A percentile compares a stretch with the other conserved stretches of the same genome.
These are phyloP conservation scores for Canariomyces notabilis DNA, from an alignment of 2,329 filamentous ascomycete species.

Conservation along the genomic window DNA sequence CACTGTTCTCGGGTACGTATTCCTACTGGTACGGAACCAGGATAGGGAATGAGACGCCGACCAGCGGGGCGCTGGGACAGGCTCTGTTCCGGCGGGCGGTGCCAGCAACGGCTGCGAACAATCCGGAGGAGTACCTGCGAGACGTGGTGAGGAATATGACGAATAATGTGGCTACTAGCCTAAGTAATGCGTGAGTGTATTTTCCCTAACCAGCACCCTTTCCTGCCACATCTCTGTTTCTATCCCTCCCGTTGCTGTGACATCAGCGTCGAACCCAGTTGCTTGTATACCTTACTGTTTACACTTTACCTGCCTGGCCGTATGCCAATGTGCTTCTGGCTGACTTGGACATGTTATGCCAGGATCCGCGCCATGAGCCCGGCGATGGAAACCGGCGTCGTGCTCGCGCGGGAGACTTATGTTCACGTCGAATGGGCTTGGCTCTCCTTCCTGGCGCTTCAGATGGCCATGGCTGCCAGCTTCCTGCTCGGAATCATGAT, in stretches of 20 bases:
- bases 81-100: constrained; percentile 15
- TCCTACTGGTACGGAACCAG: constrained; percentile 14
- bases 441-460: constrained; percentile 24
- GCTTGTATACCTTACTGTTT: neutral
- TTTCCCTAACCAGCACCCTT: constrained; percentile 1
- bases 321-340: no score
- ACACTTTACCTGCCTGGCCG: no score
- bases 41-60: constrained; percentile 14
- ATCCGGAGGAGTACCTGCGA: constrained; percentile 11
- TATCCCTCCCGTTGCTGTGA: neutral
- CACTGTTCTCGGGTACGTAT: constrained; percentile 21
- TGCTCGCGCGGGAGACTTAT: constrained; percentile 17
- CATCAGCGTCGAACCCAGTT: neutral
- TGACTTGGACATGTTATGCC: neutral
- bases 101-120: neutral
- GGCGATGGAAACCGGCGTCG: constrained; percentile 15
- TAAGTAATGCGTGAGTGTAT: constrained; percentile 25
- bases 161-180: constrained; percentile 24
- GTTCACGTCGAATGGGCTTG: constrained; percentile 26
- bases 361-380: constrained; percentile 22
- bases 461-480: constrained; percentile 17
- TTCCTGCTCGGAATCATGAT: constrained; percentile 27
- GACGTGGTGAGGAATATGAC: constrained; percentile 21
- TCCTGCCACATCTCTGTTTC: neutral
- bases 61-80: constrained; percentile 19